Evolutionary conservation across 2,329 filamentous ascomycete species (phyloP).

Genomic region (Pseudocercospora vitis): DNA sequence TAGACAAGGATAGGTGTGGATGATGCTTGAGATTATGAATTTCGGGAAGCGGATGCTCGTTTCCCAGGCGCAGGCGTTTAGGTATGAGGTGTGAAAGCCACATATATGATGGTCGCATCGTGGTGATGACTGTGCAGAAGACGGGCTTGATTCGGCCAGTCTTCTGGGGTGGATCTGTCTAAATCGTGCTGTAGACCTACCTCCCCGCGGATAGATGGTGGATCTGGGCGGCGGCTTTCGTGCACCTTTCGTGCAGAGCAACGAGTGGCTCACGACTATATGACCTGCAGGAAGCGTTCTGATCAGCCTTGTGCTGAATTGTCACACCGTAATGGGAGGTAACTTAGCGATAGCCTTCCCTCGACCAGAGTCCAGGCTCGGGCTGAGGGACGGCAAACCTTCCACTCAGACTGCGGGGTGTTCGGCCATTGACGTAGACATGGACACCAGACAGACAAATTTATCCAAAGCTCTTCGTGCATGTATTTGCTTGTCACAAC

Average conservation of each 20-base stretch:
- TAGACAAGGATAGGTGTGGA: background rate
- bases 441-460: background rate
- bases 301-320: background rate
- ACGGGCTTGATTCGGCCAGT: background rate
- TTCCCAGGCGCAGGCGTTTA: conserved; percentile 6
- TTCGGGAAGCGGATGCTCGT: background rate
- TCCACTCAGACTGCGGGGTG: background rate
- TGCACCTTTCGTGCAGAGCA: background rate
- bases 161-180: background rate
- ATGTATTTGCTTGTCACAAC: background rate
- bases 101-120: background rate
- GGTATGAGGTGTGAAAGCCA: background rate
- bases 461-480: background rate
- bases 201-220: background rate
- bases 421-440: background rate
- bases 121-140: background rate
- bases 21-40: background rate
- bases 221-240: background rate
- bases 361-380: background rate
- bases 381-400: background rate
- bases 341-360: no score
- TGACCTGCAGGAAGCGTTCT: background rate
- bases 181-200: background rate
- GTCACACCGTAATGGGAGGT: no score
- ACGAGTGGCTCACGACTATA: background rate